phyloP scores from a whole-genome alignment of 257 asterid species.

The Solanum chiquidenum region DNA sequence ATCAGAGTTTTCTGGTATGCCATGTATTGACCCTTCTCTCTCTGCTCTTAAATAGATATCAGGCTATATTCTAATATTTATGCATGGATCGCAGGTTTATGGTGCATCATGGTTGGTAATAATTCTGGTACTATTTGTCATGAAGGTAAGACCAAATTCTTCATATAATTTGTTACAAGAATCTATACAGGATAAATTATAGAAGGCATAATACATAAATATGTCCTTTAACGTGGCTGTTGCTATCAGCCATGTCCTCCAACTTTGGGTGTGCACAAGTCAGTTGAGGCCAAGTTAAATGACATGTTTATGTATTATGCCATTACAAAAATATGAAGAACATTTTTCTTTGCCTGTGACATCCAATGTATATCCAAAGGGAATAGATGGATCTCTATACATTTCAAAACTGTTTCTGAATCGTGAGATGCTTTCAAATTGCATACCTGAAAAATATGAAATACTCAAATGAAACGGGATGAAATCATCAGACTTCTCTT shows the following conservation, averaged over 20 bases:
- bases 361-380: background rate
- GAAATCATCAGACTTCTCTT: background rate
- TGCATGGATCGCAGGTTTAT: slow-evolving; percentile 49
- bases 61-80: slow-evolving; percentile 1
- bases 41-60: background rate
- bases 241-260: background rate
- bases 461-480: background rate
- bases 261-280: background rate
- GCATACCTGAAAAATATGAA: background rate
- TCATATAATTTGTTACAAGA: background rate
- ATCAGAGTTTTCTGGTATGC: slow-evolving; percentile 65
- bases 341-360: background rate
- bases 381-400: background rate
- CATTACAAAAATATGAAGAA: background rate
- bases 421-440: background rate
- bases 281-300: background rate
- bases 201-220: background rate
- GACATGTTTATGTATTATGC: background rate
- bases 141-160: slow-evolving; percentile 58
- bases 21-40: background rate
- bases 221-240: background rate
- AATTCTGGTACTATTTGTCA: slow-evolving; percentile 66
- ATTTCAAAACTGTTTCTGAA: background rate
- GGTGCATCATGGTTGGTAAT: slow-evolving; percentile 96
- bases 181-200: background rate